A percentile compares a stretch with the other conserved stretches of the same genome.
Evolutionary conservation across 768 basidiomycete genomes (phyloP).

Genomic region (Phaeolepiota aurea): DNA sequence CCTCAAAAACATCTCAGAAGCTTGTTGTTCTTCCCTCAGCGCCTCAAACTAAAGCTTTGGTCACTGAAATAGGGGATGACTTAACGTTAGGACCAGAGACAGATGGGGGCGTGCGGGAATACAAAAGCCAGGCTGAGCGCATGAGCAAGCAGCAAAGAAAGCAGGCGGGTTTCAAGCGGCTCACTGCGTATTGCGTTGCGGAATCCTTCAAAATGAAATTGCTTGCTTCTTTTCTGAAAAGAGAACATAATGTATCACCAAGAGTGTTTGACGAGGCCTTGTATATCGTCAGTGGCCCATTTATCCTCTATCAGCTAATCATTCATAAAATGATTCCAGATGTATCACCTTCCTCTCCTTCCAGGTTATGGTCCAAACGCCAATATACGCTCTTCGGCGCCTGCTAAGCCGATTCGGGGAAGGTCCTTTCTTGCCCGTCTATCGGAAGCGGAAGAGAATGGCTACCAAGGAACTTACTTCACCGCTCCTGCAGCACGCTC

Average conservation of each 20-base stretch:
- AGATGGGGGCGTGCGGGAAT: slow-evolving; percentile 60
- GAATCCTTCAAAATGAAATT: slow-evolving; percentile 82
- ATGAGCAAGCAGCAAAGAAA: slow-evolving; percentile 86
- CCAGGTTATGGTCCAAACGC: slow-evolving; percentile 85
- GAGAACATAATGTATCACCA: slow-evolving; percentile 86
- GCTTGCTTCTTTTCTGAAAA: slow-evolving; percentile 76
- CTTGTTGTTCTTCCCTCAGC: slow-evolving; percentile 86
- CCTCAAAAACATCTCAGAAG: slow-evolving; percentile 87
- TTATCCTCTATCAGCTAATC: no score
- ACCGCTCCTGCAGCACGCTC: slow-evolving; percentile 22
- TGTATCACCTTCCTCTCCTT: slow-evolving; percentile 86
- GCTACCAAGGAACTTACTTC: slow-evolving; percentile 86
- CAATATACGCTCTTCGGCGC: slow-evolving; percentile 78
- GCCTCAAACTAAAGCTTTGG: slow-evolving; percentile 75
- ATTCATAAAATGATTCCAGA: no score
- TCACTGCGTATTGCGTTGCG: slow-evolving; percentile 87
- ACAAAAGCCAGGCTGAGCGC: slow-evolving; percentile 79
- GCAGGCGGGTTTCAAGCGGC: slow-evolving; percentile 68
- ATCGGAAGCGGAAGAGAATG: slow-evolving; percentile 84
- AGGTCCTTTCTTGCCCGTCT: slow-evolving; percentile 60
- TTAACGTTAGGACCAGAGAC: slow-evolving; percentile 56
- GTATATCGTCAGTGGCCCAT: slow-evolving; percentile 77
- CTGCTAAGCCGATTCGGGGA: slow-evolving; percentile 39
- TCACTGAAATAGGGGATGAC: slow-evolving; percentile 31
- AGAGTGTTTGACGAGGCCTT: slow-evolving; percentile 90